phyloP scores from a whole-genome alignment of 2,329 filamentous ascomycete genomes.

The Exserohilum turcica region DNA sequence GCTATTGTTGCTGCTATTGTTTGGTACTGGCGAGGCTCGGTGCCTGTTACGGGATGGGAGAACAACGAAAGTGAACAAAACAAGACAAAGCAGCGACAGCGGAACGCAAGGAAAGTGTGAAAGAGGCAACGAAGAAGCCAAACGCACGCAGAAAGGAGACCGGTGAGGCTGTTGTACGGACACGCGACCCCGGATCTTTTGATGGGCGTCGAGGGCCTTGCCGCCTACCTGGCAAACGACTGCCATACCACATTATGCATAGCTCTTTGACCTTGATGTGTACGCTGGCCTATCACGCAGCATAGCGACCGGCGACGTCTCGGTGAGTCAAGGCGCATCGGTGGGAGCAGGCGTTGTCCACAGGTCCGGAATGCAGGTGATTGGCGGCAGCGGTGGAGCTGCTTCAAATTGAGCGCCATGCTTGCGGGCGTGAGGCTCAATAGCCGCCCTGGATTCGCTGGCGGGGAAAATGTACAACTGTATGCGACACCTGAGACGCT shows the following conservation, averaged over 20 bases:
- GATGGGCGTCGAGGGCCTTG: conserved; percentile 24
- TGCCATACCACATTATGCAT: conserved; percentile 36
- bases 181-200: conserved; percentile 36
- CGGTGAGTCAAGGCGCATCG: conserved; percentile 28
- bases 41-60: conserved; percentile 22
- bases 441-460: conserved; percentile 48
- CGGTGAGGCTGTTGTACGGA: conserved; percentile 26
- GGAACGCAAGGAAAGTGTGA: conserved; percentile 9
- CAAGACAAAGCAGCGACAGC: conserved; percentile 14
- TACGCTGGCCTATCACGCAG: conserved; percentile 31
- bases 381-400: conserved; percentile 40
- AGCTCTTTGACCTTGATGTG: conserved; percentile 26
- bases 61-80: conserved; percentile 19
- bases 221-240: conserved; percentile 22
- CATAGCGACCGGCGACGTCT: conserved; percentile 33
- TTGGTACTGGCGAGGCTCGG: conserved; percentile 24
- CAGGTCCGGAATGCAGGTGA: conserved; percentile 31
- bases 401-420: conserved; percentile 42
- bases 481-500: conserved; percentile 45
- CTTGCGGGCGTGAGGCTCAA: conserved; percentile 34
- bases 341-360: conserved; percentile 32
- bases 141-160: conserved; percentile 22
- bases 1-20: conserved; percentile 24
- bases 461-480: conserved; percentile 39
- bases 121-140: conserved; percentile 16